These are phyloP conservation scores for Aspergillus thermomutatus DNA, from an alignment of 2,329 filamentous ascomycete genomes.

Conservation along the genomic window DNA sequence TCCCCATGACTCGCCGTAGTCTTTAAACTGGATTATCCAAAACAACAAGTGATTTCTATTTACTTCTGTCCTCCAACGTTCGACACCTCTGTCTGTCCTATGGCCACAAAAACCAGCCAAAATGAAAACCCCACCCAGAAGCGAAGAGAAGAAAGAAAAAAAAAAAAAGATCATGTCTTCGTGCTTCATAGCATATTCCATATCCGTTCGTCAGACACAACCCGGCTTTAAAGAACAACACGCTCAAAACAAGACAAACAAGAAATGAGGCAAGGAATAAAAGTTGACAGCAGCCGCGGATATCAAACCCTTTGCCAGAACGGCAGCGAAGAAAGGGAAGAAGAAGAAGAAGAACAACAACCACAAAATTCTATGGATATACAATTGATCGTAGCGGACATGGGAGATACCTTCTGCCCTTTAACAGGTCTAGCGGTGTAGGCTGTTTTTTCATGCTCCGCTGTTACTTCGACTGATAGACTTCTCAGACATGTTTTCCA, in stretches of 20 bases:
- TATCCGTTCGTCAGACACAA: conserved; percentile 5
- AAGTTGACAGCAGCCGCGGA: background rate
- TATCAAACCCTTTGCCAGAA: background rate
- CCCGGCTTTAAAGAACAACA: conserved; percentile 1
- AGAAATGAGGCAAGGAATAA: background rate
- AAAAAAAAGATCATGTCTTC: conserved; percentile 2
- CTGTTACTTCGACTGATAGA: conserved; percentile 25
- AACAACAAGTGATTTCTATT: background rate
- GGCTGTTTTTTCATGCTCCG: background rate
- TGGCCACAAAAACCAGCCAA: background rate
- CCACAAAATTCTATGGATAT: background rate
- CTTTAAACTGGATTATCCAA: background rate
- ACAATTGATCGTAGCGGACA: background rate
- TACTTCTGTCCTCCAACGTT: background rate
- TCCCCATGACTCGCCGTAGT: background rate
- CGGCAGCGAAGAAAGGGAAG: conserved; percentile 4
- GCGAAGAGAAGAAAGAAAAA: background rate
- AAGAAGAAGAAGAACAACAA: conserved; percentile 7
- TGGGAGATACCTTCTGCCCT: background rate
- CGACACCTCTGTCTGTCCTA: background rate
- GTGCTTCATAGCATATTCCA: conserved; percentile 6
- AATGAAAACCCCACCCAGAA: background rate
- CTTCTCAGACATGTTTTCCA: conserved; percentile 29
- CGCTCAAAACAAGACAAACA: conserved; percentile 5
- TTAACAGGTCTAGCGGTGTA: background rate